Percentiles rank a stretch among this genome's conserved stretches.
Evolutionary conservation across 345 rosid species (phyloP).

Genomic region (Lepidium aucheri): DNA sequence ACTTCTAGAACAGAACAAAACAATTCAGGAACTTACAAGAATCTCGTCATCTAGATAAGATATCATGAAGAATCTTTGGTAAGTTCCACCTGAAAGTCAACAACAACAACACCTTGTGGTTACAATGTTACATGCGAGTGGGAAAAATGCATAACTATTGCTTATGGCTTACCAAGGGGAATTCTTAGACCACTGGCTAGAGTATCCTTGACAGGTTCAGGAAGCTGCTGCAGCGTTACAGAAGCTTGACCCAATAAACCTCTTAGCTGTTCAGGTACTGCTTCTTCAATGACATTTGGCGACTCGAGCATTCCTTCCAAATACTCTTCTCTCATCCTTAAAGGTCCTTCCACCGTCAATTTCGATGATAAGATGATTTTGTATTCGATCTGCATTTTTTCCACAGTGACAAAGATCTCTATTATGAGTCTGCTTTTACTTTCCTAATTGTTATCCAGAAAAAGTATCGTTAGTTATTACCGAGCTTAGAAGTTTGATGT

Average conservation of each 20-base stretch:
- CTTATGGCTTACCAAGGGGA: conserved; percentile 58
- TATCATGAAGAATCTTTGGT: conserved; percentile 86
- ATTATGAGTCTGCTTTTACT: background rate
- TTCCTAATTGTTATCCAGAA: background rate
- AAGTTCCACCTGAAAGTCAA: conserved; percentile 52
- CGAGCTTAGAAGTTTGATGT: conserved; percentile 53
- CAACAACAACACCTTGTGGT: background rate
- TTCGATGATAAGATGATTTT: conserved; percentile 53
- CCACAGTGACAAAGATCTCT: background rate
- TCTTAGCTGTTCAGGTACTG: conserved; percentile 74
- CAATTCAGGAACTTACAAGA: conserved; percentile 5
- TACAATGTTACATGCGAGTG: background rate
- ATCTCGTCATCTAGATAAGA: conserved; percentile 91
- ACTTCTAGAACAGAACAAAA: background rate
- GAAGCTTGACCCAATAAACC: conserved; percentile 67
- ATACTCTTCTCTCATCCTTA: conserved; percentile 86
- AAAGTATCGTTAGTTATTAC: conserved; percentile 21
- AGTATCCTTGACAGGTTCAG: conserved; percentile 57
- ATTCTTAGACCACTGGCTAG: conserved; percentile 56
- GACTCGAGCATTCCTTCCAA: conserved; percentile 68
- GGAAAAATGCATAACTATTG: background rate
- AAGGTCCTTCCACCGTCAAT: conserved; percentile 80
- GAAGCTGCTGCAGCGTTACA: conserved; percentile 58
- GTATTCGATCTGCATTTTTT: conserved; percentile 57
- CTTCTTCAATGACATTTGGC: conserved; percentile 72